Base-by-base conservation (phyloP, 768 basidiomycete genomes). In the Trametes cubensis region DNA sequence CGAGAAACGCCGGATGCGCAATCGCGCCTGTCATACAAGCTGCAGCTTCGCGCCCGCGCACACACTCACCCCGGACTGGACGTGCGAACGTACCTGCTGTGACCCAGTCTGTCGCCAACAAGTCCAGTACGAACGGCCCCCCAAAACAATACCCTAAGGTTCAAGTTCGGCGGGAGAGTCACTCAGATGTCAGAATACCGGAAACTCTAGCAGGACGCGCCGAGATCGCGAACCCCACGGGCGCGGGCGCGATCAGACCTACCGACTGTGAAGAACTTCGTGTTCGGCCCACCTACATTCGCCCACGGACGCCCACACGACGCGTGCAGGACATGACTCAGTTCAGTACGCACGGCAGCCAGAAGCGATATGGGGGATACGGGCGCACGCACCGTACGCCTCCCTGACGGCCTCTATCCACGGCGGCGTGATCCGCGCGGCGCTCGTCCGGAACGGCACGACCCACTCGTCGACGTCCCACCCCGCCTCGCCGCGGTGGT, bases 131-230 rank as follows among this genome's bases (percentile, higher is more conserved):
- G 58, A 77, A 84, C 0, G 84, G 83, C 0, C 76, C 85, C 6
- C 84, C 84, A 61, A 85, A 85, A 66, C 83, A 87, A 61, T 84
- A 85, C 17, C 85, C 83, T 85, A 26, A 28, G 30, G 15, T 4
- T 7, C 28, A 28, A 28, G 45, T 20, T 3, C 21, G 18, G 4
- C 44, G n/a, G n/a, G 7, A 6, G 44, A 18, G 21, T 20, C n/a
- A 20, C 21, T 46, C 23, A 11, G 20, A 10, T 21, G 14, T 47
- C 46, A 47, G 46, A 21, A 47, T 11, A 23, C 46, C 6, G 8
- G 20, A 14, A 21, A 8, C 46, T 8, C 46, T 23, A 3, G 23
- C 21, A 20, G 20, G 46, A 21, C 46, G 3, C 13, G 34, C 10
- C 23, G 17, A 10, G 23, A 6, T 10, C 14, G 46, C 17, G 20